phyloP scores from a whole-genome alignment of 1,284 basidiomycete genomes.

The Porodaedalea pini region DNA sequence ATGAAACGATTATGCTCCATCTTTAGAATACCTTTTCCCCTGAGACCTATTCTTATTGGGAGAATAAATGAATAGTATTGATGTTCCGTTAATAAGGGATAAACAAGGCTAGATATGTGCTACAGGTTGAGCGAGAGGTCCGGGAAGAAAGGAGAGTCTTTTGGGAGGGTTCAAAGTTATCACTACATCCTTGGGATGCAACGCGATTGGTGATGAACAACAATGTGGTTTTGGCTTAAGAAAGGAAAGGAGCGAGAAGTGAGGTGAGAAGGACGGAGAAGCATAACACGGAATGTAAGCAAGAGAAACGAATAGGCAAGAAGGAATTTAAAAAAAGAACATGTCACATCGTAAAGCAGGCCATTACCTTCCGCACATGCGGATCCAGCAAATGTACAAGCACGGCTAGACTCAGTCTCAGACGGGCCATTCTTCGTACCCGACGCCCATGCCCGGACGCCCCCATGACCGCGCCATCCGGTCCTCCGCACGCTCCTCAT shows the following conservation, averaged over 20 bases:
- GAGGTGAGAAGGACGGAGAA: neutral
- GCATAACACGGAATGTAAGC: neutral
- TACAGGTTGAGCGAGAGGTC: too few relatives aligned
- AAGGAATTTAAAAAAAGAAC: neutral
- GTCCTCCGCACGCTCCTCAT: conserved; percentile 50
- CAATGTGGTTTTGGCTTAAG: too few relatives aligned
- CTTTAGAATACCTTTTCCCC: too few relatives aligned
- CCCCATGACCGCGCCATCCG: conserved; percentile 47
- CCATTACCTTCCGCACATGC: neutral
- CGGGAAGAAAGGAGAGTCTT: too few relatives aligned
- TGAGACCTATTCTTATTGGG: too few relatives aligned
- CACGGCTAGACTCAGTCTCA: conserved; percentile 26
- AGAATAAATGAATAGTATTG: too few relatives aligned
- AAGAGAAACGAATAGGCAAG: neutral
- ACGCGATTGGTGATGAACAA: too few relatives aligned
- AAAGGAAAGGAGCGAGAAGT: neutral
- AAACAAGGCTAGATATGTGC: too few relatives aligned
- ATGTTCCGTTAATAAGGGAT: too few relatives aligned
- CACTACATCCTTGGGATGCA: too few relatives aligned
- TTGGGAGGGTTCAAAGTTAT: too few relatives aligned
- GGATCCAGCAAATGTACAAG: neutral
- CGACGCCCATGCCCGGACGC: conserved; percentile 42
- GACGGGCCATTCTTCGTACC: conserved; percentile 57
- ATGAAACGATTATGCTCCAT: too few relatives aligned
- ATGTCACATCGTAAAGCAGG: neutral